A percentile compares a stretch with the other conserved stretches of the same genome.
Evolutionary conservation across 352 stramenopile genomes (phyloP).

Genomic region (Phytophthora pistaciae): DNA sequence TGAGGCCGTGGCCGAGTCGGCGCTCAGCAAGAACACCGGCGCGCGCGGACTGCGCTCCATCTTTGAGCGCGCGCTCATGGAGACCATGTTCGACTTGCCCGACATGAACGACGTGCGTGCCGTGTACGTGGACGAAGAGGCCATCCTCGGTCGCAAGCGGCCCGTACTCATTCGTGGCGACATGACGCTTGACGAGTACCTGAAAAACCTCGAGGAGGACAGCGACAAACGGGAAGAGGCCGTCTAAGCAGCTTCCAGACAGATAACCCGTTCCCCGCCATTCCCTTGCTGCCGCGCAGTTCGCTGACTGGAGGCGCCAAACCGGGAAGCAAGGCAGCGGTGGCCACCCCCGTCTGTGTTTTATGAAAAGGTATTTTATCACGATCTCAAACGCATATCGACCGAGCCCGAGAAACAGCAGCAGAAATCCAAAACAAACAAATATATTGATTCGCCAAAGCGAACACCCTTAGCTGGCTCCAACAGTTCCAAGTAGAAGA

Average conservation of each 20-base stretch:
- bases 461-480: conserved; percentile 12
- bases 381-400: conserved; percentile 26
- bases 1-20: conserved; percentile 94
- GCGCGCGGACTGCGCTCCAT: conserved; percentile 97
- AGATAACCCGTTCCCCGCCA: neutral
- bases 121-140: conserved; percentile 95
- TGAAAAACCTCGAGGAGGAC: conserved; percentile 77
- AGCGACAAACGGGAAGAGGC: conserved; percentile 64
- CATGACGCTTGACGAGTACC: conserved; percentile 75
- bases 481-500: neutral
- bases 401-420: conserved; percentile 18
- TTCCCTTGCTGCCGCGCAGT: conserved; percentile 7
- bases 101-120: conserved; percentile 92
- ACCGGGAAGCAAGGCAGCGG: conserved; percentile 8
- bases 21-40: conserved; percentile 95
- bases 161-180: conserved; percentile 90
- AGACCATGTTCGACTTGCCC: conserved; percentile 97
- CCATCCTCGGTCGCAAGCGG: conserved; percentile 90
- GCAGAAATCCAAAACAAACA: conserved; percentile 29
- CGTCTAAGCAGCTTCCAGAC: conserved; percentile 39
- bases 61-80: conserved; percentile 95
- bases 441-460: conserved; percentile 35
- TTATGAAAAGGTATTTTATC: conserved; percentile 48
- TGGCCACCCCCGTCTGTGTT: conserved; percentile 26
- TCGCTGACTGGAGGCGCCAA: conserved; percentile 14